Conservation (phyloP, 164 flowering plant species). For the Cinnamomum chago region DNA sequence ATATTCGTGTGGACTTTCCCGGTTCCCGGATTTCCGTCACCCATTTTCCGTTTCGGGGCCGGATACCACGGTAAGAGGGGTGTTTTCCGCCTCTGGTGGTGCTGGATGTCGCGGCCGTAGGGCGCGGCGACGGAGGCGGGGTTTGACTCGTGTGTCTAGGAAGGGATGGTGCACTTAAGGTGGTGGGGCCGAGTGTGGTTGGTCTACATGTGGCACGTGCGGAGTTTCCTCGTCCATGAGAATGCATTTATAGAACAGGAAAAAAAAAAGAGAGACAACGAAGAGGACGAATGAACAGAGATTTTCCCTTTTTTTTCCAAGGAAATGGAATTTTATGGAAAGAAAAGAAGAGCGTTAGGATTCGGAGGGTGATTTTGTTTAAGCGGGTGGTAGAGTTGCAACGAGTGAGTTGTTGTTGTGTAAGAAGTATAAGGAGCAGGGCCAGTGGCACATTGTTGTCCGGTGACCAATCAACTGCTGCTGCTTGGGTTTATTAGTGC, state of each 20-base stretch:
- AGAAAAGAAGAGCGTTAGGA: too few species aligned
- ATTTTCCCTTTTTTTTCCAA: too few species aligned
- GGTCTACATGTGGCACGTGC: constrained; percentile 16
- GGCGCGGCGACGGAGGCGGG: constrained; percentile 12
- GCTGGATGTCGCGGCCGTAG: background rate
- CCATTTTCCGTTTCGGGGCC: constrained; percentile 78
- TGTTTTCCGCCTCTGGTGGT: constrained; percentile 25
- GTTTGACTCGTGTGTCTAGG: background rate
- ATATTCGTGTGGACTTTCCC: constrained; percentile 59
- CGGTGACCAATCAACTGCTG: too few species aligned
- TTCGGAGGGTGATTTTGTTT: too few species aligned
- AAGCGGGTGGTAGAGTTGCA: too few species aligned
- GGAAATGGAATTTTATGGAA: too few species aligned
- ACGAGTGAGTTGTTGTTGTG: too few species aligned
- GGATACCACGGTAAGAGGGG: constrained; percentile 52
- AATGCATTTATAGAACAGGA: background rate
- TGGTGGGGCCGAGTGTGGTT: background rate
- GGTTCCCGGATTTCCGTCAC: constrained; percentile 91
- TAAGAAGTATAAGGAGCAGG: too few species aligned
- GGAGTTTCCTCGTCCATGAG: constrained; percentile 11
- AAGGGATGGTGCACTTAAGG: background rate
- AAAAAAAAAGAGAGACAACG: too few species aligned
- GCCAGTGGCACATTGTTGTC: too few species aligned
- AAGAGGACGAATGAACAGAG: too few species aligned
- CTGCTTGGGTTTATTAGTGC: too few species aligned